Base-by-base conservation (phyloP, 2,329 filamentous ascomycete genomes). In the Malbranchea zuffiana region DNA sequence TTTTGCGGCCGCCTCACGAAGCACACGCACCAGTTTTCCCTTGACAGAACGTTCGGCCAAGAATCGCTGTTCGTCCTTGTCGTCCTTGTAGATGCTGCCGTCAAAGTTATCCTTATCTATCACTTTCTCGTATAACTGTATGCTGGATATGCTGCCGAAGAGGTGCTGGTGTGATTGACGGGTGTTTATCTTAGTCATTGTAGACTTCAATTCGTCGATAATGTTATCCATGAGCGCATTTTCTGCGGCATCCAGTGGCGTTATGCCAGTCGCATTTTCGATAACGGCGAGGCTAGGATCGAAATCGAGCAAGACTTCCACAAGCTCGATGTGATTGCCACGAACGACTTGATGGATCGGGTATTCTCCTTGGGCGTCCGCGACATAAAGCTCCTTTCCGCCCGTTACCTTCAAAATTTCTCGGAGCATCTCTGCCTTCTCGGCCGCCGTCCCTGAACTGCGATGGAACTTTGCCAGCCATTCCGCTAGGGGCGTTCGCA, bases 221-320 rank as follows among this genome's bases (percentile, higher is more conserved):
- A 31, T 32, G 16, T 47, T 36, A 13, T 37, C 35, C n/a, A 29
- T 27, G 16, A 38, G 21, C 13, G 35, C 40, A 29, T 38, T 37
- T 27, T 39, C 26, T 3, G 39, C 35, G 23, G 37, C 34, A 13
- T 39, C 82, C 18, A 70, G 66, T 0, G 83, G 79, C 0, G 82
- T 90, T 11, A 73, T 69, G 1, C 84, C 84, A 0, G 81, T 81
- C 0, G 81, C 74, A 47, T 87, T 87, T 54, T 90, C 84, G 15
- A 77, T 72, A 47, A 73, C 69, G 0, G 85, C 60, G 1, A 86
- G 63, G 17, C 67, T 64, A 0, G 78, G 72, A 12, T 72, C 66
- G 45, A 62, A 62, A 6, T 71, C 60, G 7, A 86, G 57, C 26
- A 61, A 51, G 7, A 48, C 11, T 11, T 49, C 39, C 3, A 82